phyloP scores from a whole-genome alignment of 495 filamentous ascomycete species.

The Chaetomium tenue region DNA sequence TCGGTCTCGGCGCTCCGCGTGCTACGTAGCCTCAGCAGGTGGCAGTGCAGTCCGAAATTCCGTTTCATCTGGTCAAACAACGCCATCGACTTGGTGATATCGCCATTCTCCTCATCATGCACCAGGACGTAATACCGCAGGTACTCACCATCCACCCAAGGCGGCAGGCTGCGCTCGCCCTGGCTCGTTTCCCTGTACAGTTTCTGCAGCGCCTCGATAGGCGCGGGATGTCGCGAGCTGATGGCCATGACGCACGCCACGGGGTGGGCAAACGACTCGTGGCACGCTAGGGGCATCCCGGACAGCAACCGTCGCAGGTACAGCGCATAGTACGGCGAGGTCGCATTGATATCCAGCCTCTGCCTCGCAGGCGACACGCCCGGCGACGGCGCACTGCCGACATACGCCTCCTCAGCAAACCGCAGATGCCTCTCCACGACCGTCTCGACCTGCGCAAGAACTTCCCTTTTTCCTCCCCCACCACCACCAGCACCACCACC shows the following conservation, averaged over 20 bases:
- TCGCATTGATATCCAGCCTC: conserved; percentile 40
- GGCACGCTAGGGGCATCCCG: conserved; percentile 67
- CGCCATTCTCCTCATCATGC: conserved; percentile 94
- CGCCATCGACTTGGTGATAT: conserved; percentile 81
- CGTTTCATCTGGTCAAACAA: conserved; percentile 98
- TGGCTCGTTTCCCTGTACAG: conserved; percentile 75
- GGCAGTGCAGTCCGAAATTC: conserved; percentile 92
- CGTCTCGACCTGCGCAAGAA: conserved; percentile 46
- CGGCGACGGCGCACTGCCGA: conserved; percentile 32
- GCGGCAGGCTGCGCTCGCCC: conserved; percentile 65
- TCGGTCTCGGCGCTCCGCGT: conserved; percentile 84
- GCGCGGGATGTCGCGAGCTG: conserved; percentile 75
- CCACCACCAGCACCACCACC: conserved; percentile 25
- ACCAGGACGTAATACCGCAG: conserved; percentile 93
- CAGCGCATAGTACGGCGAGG: conserved; percentile 69
- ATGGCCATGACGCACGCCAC: conserved; percentile 96
- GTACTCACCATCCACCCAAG: conserved; percentile 84
- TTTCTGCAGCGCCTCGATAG: conserved; percentile 78
- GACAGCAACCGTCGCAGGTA: conserved; percentile 84
- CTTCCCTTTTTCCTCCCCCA: not conserved
- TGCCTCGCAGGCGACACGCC: conserved; percentile 39
- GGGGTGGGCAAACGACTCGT: conserved; percentile 92
- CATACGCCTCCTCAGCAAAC: conserved; percentile 51
- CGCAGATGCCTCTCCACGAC: conserved; percentile 54
- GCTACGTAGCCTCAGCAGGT: conserved; percentile 80